Evolutionary conservation across 2,329 filamentous ascomycete genomes (phyloP), one percentile per base, ranked within the genome.

Genomic region (Stemphylium lycopersici): DNA sequence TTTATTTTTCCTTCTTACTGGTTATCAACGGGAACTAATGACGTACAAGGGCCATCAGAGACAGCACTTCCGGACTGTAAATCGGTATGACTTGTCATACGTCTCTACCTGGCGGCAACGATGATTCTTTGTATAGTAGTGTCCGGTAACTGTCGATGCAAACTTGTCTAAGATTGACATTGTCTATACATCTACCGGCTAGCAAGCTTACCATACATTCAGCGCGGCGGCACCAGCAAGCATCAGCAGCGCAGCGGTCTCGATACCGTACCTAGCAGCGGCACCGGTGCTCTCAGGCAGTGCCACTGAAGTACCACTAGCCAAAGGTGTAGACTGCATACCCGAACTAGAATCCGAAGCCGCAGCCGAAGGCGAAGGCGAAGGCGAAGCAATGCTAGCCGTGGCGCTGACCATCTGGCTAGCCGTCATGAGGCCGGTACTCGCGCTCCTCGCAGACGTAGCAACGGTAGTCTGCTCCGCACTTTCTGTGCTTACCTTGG

Each of bases 201-300:
- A 13, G 20, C 16, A 32, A 15, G 2, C 37, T 55, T 16, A 70
- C 60, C 58, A 65, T 12, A 52, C 43, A 33, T 66, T 61, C 24
- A 65, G 8, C 13, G 54, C 62, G 44, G 59, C 67, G 22, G 59
- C 68, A 32, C 66, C 68, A 24, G 55, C 63, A 39, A 70, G 29
- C 24, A 58, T 62, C 22, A 69, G 42, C 15, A 68, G 54, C 3
- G 58, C 62, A 22, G 58, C 58, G 32, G 58, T 58, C 40, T 65
- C 53, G 10, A 66, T 51, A 18, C 61, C 59, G 29, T 61, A 63
- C 43, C 49, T 62, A 10, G 47, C 38, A 39, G 66, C 67, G 11
- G 61, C 66, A 26, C 66, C 67, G 33, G 67, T 67, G 46, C 55
- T 61, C 31, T 58, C 42, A 24, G 62, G 54, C n/a, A 44, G 20